Evolutionary conservation across 202 grass and related monocot genomes (phyloP).

Genomic region (Bolboschoenoplectus hybrid): DNA sequence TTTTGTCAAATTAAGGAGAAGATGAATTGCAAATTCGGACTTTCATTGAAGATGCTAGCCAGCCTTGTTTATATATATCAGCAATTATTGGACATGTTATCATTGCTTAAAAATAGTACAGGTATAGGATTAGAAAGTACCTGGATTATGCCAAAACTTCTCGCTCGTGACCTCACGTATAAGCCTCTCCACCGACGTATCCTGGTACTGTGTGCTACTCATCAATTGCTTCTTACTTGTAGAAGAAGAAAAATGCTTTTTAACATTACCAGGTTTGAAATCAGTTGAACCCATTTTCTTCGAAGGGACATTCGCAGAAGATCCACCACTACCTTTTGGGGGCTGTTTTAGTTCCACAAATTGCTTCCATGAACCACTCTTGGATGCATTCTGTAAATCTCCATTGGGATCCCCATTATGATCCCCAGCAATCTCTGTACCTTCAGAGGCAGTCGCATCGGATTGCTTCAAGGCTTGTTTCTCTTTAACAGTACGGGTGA

Average conservation of each 20-base stretch:
- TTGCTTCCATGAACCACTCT: constrained; percentile 53
- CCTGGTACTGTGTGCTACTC: constrained; percentile 69
- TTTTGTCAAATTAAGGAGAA: not conserved
- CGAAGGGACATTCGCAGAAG: constrained; percentile 52
- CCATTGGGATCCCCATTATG: constrained; percentile 73
- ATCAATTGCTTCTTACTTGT: constrained; percentile 64
- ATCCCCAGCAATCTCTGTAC: constrained; percentile 55
- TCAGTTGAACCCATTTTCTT: constrained; percentile 57
- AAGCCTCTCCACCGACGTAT: constrained; percentile 85
- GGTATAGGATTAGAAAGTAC: constrained; percentile 46
- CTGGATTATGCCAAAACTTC: constrained; percentile 99
- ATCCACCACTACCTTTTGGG: constrained; percentile 43
- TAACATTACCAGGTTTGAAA: constrained; percentile 61
- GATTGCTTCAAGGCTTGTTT: constrained; percentile 67
- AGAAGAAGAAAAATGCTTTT: constrained; percentile 66
- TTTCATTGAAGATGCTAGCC: not conserved
- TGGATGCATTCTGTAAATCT: constrained; percentile 55
- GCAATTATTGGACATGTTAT: constrained; percentile 8
- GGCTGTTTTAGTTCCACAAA: constrained; percentile 58
- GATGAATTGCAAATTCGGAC: not conserved
- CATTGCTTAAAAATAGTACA: constrained; percentile 2
- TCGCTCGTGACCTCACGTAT: constrained; percentile 91
- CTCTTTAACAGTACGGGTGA: constrained; percentile 89
- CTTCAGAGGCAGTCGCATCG: constrained; percentile 53
- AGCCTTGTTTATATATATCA: not conserved